phyloP scores from a whole-genome alignment of 202 grass and related monocot genomes.

The Bolboschoenoplectus hybrid region DNA sequence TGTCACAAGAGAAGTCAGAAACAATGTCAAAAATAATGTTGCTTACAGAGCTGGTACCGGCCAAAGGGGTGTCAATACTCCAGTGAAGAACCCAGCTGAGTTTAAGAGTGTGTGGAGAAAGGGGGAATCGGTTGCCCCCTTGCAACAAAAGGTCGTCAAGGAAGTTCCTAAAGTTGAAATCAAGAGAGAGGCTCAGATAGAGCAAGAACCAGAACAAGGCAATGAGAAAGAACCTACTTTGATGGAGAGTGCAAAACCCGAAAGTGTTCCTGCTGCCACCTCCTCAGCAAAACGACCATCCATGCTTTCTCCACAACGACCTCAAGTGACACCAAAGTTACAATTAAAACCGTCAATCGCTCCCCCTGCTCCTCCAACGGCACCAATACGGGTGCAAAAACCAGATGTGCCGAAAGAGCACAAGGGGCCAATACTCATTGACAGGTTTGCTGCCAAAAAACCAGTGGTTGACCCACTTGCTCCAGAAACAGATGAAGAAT shows the following conservation, averaged over 20 bases:
- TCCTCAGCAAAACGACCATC: conserved; percentile 37
- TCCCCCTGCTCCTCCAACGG: conserved; percentile 37
- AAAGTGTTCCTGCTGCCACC: neutral
- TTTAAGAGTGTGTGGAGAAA: conserved; percentile 92
- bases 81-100: conserved; percentile 61
- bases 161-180: conserved; percentile 50
- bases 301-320: conserved; percentile 46
- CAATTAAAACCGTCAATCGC: conserved; percentile 71
- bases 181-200: conserved; percentile 20
- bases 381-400: conserved; percentile 39
- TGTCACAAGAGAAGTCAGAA: conserved; percentile 31
- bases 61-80: conserved; percentile 38
- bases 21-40: conserved; percentile 48
- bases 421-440: conserved; percentile 87
- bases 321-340: conserved; percentile 53
- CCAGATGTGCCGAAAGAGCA: conserved; percentile 36
- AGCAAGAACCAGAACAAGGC: neutral
- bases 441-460: conserved; percentile 84
- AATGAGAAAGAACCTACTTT: neutral
- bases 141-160: conserved; percentile 58
- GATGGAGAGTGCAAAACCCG: neutral
- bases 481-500: conserved; percentile 49
- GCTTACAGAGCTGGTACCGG: conserved; percentile 37
- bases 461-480: conserved; percentile 62
- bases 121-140: conserved; percentile 68